These are phyloP conservation scores for Theileria annulata DNA, from an alignment of 169 alveolate species.

Conservation along the genomic window DNA sequence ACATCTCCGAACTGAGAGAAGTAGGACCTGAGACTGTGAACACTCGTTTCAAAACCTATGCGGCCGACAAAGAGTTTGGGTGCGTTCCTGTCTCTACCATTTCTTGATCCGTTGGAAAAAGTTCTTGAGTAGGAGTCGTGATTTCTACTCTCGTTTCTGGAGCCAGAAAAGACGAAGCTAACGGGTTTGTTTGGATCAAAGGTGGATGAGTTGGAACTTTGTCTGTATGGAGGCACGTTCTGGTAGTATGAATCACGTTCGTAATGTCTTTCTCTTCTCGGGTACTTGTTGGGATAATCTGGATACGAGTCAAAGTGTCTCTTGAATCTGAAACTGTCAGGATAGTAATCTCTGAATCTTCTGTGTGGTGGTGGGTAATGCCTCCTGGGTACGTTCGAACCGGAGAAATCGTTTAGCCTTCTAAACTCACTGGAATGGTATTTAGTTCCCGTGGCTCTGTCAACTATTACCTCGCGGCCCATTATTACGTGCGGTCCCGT, in stretches of 20 bases:
- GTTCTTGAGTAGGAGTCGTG: conserved; percentile 10
- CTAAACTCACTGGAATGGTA: conserved; percentile 31
- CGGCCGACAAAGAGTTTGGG: conserved; percentile 70
- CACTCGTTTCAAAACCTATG: conserved; percentile 56
- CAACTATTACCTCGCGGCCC: conserved; percentile 76
- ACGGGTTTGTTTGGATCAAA: conserved; percentile 68
- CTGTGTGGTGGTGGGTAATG: background rate
- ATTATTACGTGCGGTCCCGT: conserved; percentile 66
- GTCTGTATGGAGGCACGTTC: conserved; percentile 32
- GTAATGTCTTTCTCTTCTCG: conserved; percentile 29
- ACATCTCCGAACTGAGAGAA: conserved; percentile 72
- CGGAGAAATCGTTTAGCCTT: background rate
- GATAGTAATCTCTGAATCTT: conserved; percentile 5
- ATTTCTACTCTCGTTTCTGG: conserved; percentile 32
- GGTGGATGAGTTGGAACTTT: conserved; percentile 12
- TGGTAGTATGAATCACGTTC: conserved; percentile 21
- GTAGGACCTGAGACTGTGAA: conserved; percentile 52
- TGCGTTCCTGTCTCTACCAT: conserved; percentile 24
- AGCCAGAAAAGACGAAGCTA: conserved; percentile 62
- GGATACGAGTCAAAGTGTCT: conserved; percentile 9
- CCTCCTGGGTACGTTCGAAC: background rate
- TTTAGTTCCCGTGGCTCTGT: conserved; percentile 69
- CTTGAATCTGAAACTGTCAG: conserved; percentile 8
- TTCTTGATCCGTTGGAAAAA: background rate
- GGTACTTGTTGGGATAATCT: conserved; percentile 21